Conservation (phyloP, 345 rosid species). For the Ceriops zippeliana region DNA sequence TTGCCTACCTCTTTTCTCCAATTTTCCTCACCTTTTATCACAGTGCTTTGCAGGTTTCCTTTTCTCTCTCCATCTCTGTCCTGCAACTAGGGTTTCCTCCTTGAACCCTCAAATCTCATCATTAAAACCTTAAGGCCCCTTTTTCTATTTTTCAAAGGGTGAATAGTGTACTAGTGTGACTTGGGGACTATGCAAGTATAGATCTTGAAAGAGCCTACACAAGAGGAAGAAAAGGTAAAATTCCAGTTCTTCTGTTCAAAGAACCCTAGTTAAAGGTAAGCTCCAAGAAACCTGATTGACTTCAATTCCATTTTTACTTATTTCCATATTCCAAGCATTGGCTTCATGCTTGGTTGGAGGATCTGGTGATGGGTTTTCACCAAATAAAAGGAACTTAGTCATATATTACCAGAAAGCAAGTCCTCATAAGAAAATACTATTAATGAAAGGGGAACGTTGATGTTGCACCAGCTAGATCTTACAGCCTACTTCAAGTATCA, state of each 20-base stretch:
- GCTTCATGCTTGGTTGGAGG: no score
- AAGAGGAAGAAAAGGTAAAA: background rate
- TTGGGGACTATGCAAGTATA: conserved; percentile 8
- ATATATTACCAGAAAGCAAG: no score
- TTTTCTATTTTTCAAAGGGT: conserved; percentile 3
- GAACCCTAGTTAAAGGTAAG: conserved; percentile 19
- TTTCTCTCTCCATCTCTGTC: conserved; percentile 17
- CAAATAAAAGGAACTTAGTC: no score
- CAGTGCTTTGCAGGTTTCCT: conserved; percentile 30
- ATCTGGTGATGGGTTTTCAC: no score
- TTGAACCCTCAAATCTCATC: conserved; percentile 19
- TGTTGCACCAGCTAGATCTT: background rate
- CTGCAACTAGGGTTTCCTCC: conserved; percentile 37
- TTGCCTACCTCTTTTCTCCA: conserved; percentile 25
- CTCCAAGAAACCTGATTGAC: background rate
- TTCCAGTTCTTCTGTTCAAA: conserved; percentile 3
- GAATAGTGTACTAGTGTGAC: background rate
- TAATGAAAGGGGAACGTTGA: background rate
- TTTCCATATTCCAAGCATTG: background rate
- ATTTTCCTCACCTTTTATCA: conserved; percentile 18
- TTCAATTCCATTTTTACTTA: background rate
- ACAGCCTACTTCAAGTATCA: background rate
- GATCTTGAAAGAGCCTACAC: conserved; percentile 13
- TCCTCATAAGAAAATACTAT: background rate
- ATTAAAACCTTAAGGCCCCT: background rate